phyloP scores from a whole-genome alignment of 1,284 basidiomycete genomes.

The Trichosporon ovoides region DNA sequence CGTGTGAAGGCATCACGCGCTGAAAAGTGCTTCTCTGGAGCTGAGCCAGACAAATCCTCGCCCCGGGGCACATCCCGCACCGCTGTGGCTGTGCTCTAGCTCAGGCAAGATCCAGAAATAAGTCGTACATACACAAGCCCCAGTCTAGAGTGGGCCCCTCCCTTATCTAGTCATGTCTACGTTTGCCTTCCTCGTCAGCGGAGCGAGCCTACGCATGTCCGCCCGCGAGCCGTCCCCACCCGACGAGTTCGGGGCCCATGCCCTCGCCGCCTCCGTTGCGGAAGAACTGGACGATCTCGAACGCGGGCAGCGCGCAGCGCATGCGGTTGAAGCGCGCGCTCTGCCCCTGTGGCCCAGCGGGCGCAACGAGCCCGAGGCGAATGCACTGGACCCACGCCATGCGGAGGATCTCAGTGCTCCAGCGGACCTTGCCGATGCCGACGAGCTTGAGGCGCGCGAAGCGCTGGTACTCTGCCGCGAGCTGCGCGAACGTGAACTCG shows the following conservation, averaged over 20 bases:
- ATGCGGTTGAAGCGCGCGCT: constrained; percentile 42
- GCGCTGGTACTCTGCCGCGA: constrained; percentile 47
- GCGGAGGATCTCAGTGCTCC: constrained; percentile 39
- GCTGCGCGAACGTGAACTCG: constrained; percentile 51
- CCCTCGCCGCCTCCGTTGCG: constrained; percentile 38
- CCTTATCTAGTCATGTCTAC: no score
- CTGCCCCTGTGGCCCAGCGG: constrained; percentile 26
- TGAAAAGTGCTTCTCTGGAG: no score
- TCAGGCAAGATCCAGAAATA: neutral
- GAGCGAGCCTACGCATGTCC: constrained; percentile 35
- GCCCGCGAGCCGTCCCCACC: constrained; percentile 46
- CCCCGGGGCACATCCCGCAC: no score
- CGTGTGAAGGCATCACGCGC: no score
- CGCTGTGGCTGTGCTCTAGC: no score
- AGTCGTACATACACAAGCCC: neutral
- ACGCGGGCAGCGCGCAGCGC: constrained; percentile 38
- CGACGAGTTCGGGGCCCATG: constrained; percentile 42
- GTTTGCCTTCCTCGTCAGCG: no score
- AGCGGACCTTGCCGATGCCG: constrained; percentile 44
- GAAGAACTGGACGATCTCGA: constrained; percentile 48
- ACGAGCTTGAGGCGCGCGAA: constrained; percentile 47
- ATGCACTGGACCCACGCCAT: constrained; percentile 43
- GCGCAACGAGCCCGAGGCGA: constrained; percentile 36
- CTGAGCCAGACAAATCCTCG: no score
- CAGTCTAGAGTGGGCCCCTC: neutral